Evolutionary conservation across 352 stramenopile genomes (phyloP).

Genomic region (Pythium guiyangense): DNA sequence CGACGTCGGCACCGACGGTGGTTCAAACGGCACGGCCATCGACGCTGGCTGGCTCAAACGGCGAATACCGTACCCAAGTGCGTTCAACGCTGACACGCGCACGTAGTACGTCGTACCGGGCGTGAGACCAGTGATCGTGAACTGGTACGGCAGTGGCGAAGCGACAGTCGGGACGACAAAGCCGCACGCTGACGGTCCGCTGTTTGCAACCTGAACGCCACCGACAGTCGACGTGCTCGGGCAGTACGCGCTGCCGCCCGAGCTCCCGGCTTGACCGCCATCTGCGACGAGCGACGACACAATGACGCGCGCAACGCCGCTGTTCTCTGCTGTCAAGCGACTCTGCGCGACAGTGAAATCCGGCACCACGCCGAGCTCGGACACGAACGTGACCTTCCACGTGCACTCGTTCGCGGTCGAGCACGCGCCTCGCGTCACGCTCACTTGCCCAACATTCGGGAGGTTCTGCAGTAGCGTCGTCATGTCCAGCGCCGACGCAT

Average conservation of each 20-base stretch:
- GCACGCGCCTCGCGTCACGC: slow-evolving; percentile 47
- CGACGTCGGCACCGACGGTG: slow-evolving; percentile 43
- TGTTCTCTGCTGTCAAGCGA: slow-evolving; percentile 35
- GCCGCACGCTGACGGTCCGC: slow-evolving; percentile 33
- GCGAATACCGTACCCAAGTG: slow-evolving; percentile 54
- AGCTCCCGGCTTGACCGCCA: slow-evolving; percentile 26
- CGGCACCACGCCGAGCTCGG: slow-evolving; percentile 51
- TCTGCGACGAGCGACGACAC: slow-evolving; percentile 23
- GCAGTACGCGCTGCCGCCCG: slow-evolving; percentile 48
- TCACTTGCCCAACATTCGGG: slow-evolving; percentile 91
- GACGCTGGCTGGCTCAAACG: slow-evolving; percentile 51
- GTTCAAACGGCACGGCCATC: slow-evolving; percentile 60
- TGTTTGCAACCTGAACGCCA: slow-evolving; percentile 9
- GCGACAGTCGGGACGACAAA: slow-evolving; percentile 19
- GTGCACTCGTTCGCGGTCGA: slow-evolving; percentile 52
- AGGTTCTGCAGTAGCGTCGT: slow-evolving; percentile 89
- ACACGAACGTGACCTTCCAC: slow-evolving; percentile 80
- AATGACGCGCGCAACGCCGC: slow-evolving; percentile 31
- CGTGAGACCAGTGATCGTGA: slow-evolving; percentile 49
- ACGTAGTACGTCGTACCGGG: slow-evolving; percentile 61
- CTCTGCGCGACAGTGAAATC: slow-evolving; percentile 39
- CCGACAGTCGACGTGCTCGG: slow-evolving; percentile 22
- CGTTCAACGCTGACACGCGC: slow-evolving; percentile 65
- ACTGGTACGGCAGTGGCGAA: slow-evolving; percentile 34
- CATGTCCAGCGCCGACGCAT: slow-evolving; percentile 51